Evolutionary conservation across 2,329 filamentous ascomycete genomes (phyloP).

Genomic region (Aureobasidium uvarum): DNA sequence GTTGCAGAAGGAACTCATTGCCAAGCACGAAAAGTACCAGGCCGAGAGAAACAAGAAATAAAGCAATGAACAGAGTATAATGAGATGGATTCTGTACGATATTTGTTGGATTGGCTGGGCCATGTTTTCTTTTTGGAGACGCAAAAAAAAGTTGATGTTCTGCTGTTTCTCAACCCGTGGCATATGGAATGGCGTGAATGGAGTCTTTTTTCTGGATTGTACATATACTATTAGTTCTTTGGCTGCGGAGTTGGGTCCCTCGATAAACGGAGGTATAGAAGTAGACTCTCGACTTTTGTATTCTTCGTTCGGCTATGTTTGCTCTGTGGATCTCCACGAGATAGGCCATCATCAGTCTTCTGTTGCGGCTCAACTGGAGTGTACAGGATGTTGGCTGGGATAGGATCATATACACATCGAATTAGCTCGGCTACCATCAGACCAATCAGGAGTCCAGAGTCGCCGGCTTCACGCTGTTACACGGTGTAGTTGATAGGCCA

Average conservation of each 20-base stretch:
- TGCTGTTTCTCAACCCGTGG: neutral
- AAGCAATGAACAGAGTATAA: neutral
- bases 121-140: neutral
- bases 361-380: too few relatives aligned
- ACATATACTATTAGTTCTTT: neutral
- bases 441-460: too few relatives aligned
- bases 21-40: conserved; percentile 66
- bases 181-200: neutral
- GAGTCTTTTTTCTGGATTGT: neutral
- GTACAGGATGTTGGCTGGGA: too few relatives aligned
- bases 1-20: conserved; percentile 74
- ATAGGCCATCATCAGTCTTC: too few relatives aligned
- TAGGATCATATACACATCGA: too few relatives aligned
- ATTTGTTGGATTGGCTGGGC: conserved; percentile 12
- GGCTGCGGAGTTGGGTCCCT: neutral
- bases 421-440: too few relatives aligned
- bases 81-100: conserved; percentile 5
- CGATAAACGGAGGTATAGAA: neutral
- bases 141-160: neutral
- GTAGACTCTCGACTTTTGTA: neutral
- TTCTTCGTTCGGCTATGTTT: too few relatives aligned
- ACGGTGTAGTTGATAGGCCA: too few relatives aligned
- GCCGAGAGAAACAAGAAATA: conserved; percentile 63
- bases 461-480: too few relatives aligned
- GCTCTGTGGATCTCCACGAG: too few relatives aligned